Conservation (phyloP, 2,329 filamentous ascomycete species). For the Aurifilum marmelostoma region DNA sequence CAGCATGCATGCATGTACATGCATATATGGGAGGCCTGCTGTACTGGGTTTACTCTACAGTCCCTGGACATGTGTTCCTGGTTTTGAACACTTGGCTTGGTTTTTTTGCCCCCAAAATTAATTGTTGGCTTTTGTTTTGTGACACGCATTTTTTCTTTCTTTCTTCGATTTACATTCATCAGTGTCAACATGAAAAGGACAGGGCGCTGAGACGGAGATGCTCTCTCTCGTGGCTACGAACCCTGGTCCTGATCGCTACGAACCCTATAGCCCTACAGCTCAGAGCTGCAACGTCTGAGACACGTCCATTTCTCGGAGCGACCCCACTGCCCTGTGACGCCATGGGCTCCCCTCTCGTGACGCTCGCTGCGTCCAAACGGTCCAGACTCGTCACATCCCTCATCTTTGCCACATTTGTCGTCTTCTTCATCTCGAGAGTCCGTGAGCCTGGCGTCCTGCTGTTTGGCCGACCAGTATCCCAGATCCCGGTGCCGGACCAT, state of each 20-base stretch:
- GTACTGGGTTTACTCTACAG: too few relatives aligned
- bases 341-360: conserved; percentile 25
- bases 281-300: background rate
- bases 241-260: background rate
- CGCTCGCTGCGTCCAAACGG: conserved; percentile 23
- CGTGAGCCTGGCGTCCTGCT: conserved; percentile 4
- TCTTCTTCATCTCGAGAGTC: conserved; percentile 23
- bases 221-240: background rate
- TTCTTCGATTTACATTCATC: background rate
- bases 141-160: background rate
- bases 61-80: background rate
- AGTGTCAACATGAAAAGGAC: background rate
- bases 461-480: conserved; percentile 13
- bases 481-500: conserved; percentile 1
- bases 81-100: background rate
- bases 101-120: background rate
- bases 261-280: background rate
- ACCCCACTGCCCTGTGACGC: conserved; percentile 9
- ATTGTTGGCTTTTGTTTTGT: background rate
- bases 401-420: conserved; percentile 17
- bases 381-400: conserved; percentile 21
- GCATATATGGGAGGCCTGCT: too few relatives aligned
- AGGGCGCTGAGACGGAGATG: background rate
- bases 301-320: background rate
- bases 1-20: background rate